phyloP scores from a whole-genome alignment of 305 asterid genomes.

The Rubia peregrina region DNA sequence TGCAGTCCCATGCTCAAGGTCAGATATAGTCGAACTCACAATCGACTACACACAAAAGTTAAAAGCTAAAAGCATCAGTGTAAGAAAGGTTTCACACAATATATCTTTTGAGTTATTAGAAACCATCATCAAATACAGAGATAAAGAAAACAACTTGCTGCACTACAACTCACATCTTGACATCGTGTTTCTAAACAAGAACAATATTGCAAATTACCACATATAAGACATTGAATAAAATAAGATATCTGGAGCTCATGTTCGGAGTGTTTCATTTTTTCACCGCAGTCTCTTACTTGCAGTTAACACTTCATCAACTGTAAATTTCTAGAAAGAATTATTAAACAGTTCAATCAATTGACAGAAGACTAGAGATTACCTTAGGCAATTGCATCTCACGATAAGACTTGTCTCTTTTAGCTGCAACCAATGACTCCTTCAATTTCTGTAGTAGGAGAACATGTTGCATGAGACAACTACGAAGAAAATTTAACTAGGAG shows the following conservation, averaged over 20 bases:
- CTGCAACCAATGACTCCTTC: background rate
- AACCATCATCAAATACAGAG: too few species aligned
- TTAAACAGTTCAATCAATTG: constrained; percentile 14
- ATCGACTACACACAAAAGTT: constrained; percentile 21
- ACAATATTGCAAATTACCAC: background rate
- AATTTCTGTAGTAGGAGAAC: background rate
- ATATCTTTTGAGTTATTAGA: too few species aligned
- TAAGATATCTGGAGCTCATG: constrained; percentile 59
- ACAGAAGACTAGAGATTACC: constrained; percentile 33
- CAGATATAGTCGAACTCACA: constrained; percentile 23
- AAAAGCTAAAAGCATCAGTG: background rate
- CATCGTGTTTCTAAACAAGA: background rate
- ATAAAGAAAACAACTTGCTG: background rate
- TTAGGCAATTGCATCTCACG: constrained; percentile 41
- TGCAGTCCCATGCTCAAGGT: constrained; percentile 19
- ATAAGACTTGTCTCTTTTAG: background rate
- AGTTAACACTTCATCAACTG: constrained; percentile 59
- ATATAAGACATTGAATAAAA: background rate
- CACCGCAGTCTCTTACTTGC: constrained; percentile 54
- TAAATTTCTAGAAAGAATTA: constrained; percentile 17
- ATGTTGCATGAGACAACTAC: background rate
- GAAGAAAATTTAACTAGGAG: too few species aligned
- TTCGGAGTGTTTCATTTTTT: constrained; percentile 49
- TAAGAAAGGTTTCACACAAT: too few species aligned
- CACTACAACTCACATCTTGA: too few species aligned